Conservation (phyloP, 345 rosid species). For the Bruguiera sexangula region DNA sequence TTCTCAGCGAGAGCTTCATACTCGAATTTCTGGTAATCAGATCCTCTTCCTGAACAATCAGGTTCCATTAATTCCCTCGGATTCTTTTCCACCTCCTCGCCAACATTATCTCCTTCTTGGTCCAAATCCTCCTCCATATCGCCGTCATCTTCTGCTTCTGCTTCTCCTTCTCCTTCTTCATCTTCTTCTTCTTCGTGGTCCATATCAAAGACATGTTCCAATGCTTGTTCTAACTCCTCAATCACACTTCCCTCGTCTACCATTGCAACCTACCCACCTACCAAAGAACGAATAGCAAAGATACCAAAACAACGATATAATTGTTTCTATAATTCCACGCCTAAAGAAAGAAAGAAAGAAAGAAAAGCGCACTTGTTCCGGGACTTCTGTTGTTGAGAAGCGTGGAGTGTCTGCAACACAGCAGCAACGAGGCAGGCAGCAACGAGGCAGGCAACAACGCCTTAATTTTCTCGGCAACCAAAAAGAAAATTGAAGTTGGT, state of each 20-base stretch:
- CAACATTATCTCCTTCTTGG: slow-evolving; percentile 7
- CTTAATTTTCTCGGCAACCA: no score
- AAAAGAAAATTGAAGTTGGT: no score
- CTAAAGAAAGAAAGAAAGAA: no score
- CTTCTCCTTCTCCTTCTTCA: background rate
- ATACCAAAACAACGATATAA: no score
- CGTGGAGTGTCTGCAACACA: no score
- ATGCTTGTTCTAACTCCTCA: slow-evolving; percentile 8
- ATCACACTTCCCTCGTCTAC: slow-evolving; percentile 3
- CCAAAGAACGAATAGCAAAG: no score
- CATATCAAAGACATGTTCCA: slow-evolving; percentile 13
- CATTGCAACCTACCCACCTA: background rate
- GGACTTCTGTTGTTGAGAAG: no score
- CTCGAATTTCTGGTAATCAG: slow-evolving; percentile 40
- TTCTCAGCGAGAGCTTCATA: slow-evolving; percentile 75
- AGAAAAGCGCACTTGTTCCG: no score
- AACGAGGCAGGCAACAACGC: no score
- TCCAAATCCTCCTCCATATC: background rate
- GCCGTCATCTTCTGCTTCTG: background rate
- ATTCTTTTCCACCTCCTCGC: slow-evolving; percentile 32
- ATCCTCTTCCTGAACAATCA: slow-evolving; percentile 28
- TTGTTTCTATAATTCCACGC: no score
- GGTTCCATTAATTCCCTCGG: slow-evolving; percentile 31
- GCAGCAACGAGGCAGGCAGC: no score
- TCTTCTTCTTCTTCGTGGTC: background rate